These are phyloP conservation scores for Phialophora tarda DNA, from an alignment of 2,329 filamentous ascomycete genomes.

Conservation along the genomic window DNA sequence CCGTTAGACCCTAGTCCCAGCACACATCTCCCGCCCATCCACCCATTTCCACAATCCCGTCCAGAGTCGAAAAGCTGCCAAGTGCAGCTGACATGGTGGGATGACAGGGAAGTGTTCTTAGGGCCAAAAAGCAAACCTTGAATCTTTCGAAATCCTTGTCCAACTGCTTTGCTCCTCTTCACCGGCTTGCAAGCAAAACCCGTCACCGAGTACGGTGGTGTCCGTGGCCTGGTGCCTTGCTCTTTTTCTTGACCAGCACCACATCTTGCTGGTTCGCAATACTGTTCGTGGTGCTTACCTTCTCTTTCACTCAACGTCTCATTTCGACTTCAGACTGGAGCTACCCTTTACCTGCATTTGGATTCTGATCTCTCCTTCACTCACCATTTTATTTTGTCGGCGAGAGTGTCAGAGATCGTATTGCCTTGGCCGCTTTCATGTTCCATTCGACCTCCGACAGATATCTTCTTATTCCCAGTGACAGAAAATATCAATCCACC, in stretches of 20 bases:
- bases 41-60: constrained; percentile 4
- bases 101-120: background rate
- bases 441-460: background rate
- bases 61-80: background rate
- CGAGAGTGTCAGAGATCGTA: background rate
- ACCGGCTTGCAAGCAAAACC: background rate
- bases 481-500: background rate
- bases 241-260: background rate
- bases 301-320: background rate
- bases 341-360: background rate
- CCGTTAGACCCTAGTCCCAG: background rate
- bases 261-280: background rate
- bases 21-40: background rate
- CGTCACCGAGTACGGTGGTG: background rate
- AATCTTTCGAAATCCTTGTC: background rate
- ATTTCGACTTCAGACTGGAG: background rate
- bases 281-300: background rate
- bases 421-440: background rate
- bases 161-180: background rate
- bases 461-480: background rate
- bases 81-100: constrained; percentile 11
- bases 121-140: constrained; percentile 3
- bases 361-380: background rate
- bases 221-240: background rate
- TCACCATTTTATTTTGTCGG: background rate